Evolutionary conservation across 2,329 filamentous ascomycete species (phyloP), one percentile per base, ranked within the genome.

Genomic region (Botrytis fabae): DNA sequence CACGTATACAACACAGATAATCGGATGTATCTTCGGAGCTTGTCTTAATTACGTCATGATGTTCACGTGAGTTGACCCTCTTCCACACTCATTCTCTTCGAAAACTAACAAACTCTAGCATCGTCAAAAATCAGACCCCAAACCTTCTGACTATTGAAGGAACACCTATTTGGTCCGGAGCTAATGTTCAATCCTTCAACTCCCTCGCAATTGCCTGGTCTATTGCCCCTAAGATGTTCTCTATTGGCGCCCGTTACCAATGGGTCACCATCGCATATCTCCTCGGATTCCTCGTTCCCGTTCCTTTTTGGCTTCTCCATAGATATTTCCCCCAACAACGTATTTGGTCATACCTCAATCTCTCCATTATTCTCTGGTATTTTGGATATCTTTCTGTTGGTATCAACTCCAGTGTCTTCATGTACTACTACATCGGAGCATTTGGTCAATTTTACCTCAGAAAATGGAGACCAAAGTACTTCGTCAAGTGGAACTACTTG

Each of bases 401-500:
- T 0, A 92, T 90, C 0, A 89, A 90, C 0, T 88, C 92, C 74
- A 92, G 90, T 77, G 93, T 92, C 79, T 86, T 92, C 69, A 87
- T 87, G 79, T 93, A 91, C 91, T 91, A 88, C 8, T 80, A 88
- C 35, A 87, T 92, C 16, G 92, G 91, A 16, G 86, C 88, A 72
- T 76, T 90, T 60, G 93, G 93, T 83, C 92, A 93, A 82, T 91
- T 86, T 78, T 90, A 85, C 76, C 87, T 93, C 79, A 87, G 89
- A 79, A 91, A n/a, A 84, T 71, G 38, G n/a, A 64, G 68, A 40
- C 72, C 72, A 25, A 46, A 89, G 54, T 93, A 91, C 90, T 94
- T 92, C 91, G 83, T 92, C 82, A 90, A 91, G 81, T 94, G 93
- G 84, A 94, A 94, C 83, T 94, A 93, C 80, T 86, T 93, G 78